Percentiles rank a stretch among this genome's conserved stretches.
Evolutionary conservation across 352 stramenopile genomes (phyloP).

Genomic region (Globisporangium cylindrosporum): DNA sequence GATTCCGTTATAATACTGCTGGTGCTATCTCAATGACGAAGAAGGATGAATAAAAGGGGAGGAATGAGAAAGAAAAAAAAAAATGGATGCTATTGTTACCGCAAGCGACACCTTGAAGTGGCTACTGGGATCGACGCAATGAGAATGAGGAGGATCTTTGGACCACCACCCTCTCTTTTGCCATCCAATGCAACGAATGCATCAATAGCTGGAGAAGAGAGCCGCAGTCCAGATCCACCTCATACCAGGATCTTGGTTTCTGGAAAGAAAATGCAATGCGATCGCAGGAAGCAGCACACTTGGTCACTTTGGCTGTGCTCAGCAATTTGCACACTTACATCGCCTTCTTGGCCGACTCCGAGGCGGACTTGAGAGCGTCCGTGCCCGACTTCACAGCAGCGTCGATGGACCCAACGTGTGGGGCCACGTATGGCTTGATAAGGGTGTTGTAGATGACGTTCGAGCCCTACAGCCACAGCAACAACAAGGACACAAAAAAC

Average conservation of each 20-base stretch:
- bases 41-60: neutral
- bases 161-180: neutral
- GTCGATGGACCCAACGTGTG: slow-evolving; percentile 69
- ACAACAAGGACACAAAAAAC: neutral
- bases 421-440: slow-evolving; percentile 81
- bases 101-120: neutral
- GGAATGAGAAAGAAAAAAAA: slow-evolving; percentile 3
- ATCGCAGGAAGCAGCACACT: neutral
- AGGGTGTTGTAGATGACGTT: slow-evolving; percentile 82
- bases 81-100: slow-evolving; percentile 14
- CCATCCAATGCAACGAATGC: neutral
- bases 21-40: neutral
- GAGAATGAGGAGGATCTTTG: neutral
- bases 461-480: slow-evolving; percentile 42
- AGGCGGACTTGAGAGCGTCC: slow-evolving; percentile 21
- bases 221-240: neutral
- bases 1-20: no score
- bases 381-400: slow-evolving; percentile 53
- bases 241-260: neutral
- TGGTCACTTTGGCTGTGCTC: neutral
- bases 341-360: slow-evolving; percentile 46
- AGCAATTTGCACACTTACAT: slow-evolving; percentile 24
- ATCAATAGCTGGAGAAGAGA: neutral
- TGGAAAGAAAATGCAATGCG: neutral
- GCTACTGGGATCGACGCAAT: neutral